Base-by-base conservation (phyloP, 2,329 filamentous ascomycete species). In the Colletotrichum neosansevieriae region DNA sequence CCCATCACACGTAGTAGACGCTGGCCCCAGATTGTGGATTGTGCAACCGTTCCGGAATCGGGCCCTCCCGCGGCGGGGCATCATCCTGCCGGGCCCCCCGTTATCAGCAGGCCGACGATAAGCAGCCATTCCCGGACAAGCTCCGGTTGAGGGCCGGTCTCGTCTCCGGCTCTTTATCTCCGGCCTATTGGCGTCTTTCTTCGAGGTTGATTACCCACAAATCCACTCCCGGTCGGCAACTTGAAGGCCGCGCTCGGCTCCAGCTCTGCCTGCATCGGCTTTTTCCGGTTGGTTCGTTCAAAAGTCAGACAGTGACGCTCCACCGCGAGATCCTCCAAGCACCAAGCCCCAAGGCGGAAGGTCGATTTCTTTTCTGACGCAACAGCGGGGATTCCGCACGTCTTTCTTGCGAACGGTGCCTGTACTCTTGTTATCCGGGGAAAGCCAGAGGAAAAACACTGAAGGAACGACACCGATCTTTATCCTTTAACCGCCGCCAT, bases 331-430 rank as follows among this genome's bases (percentile, higher is more conserved):
- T 13, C 40, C 49, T 53, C 9, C 29, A 29, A 36, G 49, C 34
- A 29, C 49, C 29, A 53, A 32, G 49, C 49, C 51, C 51, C 24
- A 59, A 65, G 54, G 40, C 19, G 47, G 65, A 54, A 54, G 65
- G 61, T 58, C 65, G 47, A 59, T 59, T 56, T 53, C 13, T 50
- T 68, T 54, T 34, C 61, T 68, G 65, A 45, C 61, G 61, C 44
- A 56, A 65, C 50, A 68, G 65, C 65, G 65, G 65, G 61, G 65
- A 59, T 59, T 58, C 61, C 21, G 65, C 60, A 64, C 65, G 53
- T 68, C 63, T 66, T 60, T 38, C n/a, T n/a, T 12, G 32, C 58
- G 4, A 54, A 54, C 51, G 51, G 51, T 40, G 11, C 19, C 32
- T 38, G 34, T 36, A 21, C 15, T 15, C 32, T 60, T 13, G 58